A percentile compares a stretch with the other conserved stretches of the same genome.
These are phyloP conservation scores for Pyrenopolyporus hunteri DNA, from an alignment of 495 filamentous ascomycete species.

Conservation along the genomic window DNA sequence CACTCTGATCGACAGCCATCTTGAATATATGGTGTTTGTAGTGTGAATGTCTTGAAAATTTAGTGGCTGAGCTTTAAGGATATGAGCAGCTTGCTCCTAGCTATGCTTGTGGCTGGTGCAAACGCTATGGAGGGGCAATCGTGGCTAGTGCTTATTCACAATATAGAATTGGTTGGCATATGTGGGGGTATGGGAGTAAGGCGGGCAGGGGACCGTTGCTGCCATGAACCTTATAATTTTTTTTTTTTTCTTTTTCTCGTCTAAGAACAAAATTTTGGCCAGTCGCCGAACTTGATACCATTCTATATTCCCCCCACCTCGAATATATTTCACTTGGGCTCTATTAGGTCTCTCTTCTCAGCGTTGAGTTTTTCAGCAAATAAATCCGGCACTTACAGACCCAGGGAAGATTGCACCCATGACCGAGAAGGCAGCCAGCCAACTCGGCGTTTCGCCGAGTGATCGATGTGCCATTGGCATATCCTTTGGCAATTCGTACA, in stretches of 20 bases:
- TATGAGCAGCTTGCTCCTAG: constrained; percentile 3
- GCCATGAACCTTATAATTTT: constrained; percentile 21
- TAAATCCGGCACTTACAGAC: too few relatives aligned
- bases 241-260: constrained; percentile 24
- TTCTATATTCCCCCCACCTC: constrained; percentile 19
- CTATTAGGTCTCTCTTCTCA: too few relatives aligned
- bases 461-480: constrained; percentile 88
- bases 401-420: constrained; percentile 36
- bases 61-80: constrained; percentile 5
- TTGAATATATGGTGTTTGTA: constrained; percentile 11
- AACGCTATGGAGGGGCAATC: constrained; percentile 34
- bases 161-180: background rate
- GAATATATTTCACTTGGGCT: too few relatives aligned
- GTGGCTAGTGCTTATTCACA: constrained; percentile 25
- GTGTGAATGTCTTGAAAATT: constrained; percentile 15
- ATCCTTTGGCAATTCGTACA: constrained; percentile 97
- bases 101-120: constrained; percentile 16
- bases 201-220: constrained; percentile 12
- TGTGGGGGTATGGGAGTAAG: constrained; percentile 8
- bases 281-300: constrained; percentile 6
- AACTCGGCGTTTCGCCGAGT: constrained; percentile 55
- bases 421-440: constrained; percentile 44
- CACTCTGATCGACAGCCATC: constrained; percentile 51
- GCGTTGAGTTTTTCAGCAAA: too few relatives aligned
- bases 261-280: constrained; percentile 31